Base-by-base conservation (phyloP, 2,329 filamentous ascomycete species). In the Conoideocrella luteorostrata region DNA sequence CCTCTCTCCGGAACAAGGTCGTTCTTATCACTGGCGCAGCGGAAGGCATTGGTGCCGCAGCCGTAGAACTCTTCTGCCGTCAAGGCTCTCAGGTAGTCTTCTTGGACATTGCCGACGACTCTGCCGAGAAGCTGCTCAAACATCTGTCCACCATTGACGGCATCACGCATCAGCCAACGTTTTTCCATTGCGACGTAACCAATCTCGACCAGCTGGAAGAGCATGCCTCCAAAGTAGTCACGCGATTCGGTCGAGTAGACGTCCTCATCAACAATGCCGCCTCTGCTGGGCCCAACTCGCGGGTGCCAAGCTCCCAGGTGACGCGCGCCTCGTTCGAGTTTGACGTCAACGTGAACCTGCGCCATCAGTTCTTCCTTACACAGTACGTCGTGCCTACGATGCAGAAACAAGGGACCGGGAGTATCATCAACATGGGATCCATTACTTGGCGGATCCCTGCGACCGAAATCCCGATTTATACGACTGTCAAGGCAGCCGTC, bases 251-350 rank as follows among this genome's bases (percentile, higher is more conserved):
- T 1, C 41, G 22, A 54, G 75, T 94, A 55, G 85, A 94, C 63
- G 84, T 93, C 50, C 67, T 94, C 40, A 69, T 95, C 68, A 93
- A 94, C 71, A 94, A 93, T 61, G 88, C 88, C 15, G 88, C 86
- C 0, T 49, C 47, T 0, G 52, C 48, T 4, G 50, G 49, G 15
- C 50, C 50, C 18, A 42, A 37, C 13, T 50, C 59, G 21, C 52
- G 60, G 17, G 55, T 52, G 0, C 41, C 53, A 2, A 69, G 64
- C 2, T 41, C 50, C 10, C 44, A 60, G 0, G 61, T 72, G 7
- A 71, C 69, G 3, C 51, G 63, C 0, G 65, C 64, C 47, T 57
- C 58, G 3, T 74, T 66, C 59, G 67, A 72, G 10, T 38, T 49
- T 5, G 67, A 68, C 48, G 50, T 77, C 29, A 65, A 64, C 30